Percentiles rank a stretch among this genome's conserved stretches.
These are phyloP conservation scores for Amesomyces nigricolor DNA, from an alignment of 2,329 filamentous ascomycete genomes.

Conservation along the genomic window DNA sequence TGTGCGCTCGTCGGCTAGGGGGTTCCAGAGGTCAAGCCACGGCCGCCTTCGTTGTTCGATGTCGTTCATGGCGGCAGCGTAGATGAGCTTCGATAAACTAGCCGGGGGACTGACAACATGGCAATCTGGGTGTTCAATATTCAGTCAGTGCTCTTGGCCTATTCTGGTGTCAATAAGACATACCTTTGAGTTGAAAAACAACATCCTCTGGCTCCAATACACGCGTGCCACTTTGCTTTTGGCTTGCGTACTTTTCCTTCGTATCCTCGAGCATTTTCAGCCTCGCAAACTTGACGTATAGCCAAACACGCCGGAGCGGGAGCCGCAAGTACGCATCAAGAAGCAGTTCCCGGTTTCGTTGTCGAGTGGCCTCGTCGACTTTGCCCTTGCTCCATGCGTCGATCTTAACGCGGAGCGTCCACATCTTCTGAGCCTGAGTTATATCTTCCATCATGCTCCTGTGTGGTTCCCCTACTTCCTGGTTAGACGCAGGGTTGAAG, in stretches of 20 bases:
- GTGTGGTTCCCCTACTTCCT: conserved; percentile 23
- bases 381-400: conserved; percentile 28
- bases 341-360: conserved; percentile 26
- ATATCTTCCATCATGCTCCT: conserved; percentile 25
- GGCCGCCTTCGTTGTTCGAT: background rate
- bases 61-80: conserved; percentile 1
- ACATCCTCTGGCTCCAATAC: background rate
- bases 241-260: background rate
- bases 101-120: background rate
- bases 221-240: background rate
- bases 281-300: conserved; percentile 18
- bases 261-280: background rate
- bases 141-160: background rate
- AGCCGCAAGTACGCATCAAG: conserved; percentile 26
- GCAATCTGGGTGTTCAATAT: background rate
- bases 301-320: conserved; percentile 25
- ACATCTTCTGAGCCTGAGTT: conserved; percentile 27
- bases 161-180: background rate
- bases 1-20: background rate
- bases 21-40: background rate
- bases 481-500: background rate
- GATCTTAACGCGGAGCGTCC: conserved; percentile 29
- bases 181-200: background rate
- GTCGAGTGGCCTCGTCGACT: conserved; percentile 27
- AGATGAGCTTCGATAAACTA: background rate